Conservation (phyloP, 164 flowering plant species). For the Nelumbo lutea region DNA sequence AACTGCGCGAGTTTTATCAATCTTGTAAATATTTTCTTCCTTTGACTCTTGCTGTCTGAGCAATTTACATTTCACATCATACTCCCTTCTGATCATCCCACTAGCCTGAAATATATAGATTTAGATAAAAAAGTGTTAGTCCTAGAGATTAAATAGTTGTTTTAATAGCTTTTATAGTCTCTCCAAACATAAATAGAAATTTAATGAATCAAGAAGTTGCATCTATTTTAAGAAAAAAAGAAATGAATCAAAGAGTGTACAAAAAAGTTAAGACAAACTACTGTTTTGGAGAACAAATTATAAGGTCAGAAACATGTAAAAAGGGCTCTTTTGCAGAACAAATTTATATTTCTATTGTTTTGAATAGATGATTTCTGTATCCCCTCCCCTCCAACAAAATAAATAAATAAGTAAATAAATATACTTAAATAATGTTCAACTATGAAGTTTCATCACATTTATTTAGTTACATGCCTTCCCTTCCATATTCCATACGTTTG, state of each 20-base stretch:
- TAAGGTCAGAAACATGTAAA: no score
- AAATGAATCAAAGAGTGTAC: no score
- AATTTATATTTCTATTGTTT: no score
- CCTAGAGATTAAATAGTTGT: neutral
- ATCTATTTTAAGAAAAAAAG: neutral
- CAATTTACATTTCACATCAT: slow-evolving; percentile 63
- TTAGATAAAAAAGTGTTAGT: neutral
- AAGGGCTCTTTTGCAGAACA: no score
- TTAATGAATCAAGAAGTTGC: neutral
- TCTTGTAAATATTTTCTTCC: slow-evolving; percentile 34
- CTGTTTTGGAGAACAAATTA: no score
- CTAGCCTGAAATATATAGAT: slow-evolving; percentile 57
- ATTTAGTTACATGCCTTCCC: neutral
- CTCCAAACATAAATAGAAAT: neutral
- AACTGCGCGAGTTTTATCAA: slow-evolving; percentile 77
- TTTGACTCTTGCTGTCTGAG: slow-evolving; percentile 68
- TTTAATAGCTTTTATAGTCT: neutral
- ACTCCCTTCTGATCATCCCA: slow-evolving; percentile 61
- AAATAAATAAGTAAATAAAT: no score
- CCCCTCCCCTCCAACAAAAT: no score
- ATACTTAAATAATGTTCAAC: no score
- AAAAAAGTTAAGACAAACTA: no score
- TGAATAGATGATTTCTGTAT: no score
- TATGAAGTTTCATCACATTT: neutral
- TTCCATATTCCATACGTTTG: no score